phyloP scores from a whole-genome alignment of 495 filamentous ascomycete genomes.

The Hypoxylon subgilvum region DNA sequence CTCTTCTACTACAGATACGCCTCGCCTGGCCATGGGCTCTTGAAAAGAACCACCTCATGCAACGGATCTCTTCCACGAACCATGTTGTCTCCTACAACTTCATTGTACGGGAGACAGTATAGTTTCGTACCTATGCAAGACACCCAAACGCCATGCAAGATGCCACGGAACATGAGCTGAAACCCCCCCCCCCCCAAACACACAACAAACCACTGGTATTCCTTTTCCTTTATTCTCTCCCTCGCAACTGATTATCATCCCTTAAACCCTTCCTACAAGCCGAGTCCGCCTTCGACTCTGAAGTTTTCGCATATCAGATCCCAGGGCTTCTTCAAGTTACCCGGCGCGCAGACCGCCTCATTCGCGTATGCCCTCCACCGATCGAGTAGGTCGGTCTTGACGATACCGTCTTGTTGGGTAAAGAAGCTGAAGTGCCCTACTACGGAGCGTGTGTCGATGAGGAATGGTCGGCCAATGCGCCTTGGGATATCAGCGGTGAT shows the following conservation, averaged over 20 bases:
- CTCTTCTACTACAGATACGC: neutral
- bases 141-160: conserved; percentile 33
- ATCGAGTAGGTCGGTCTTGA: conserved; percentile 56
- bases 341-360: conserved; percentile 46
- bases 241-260: too few relatives aligned
- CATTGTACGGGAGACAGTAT: conserved; percentile 5
- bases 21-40: conserved; percentile 3
- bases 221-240: neutral
- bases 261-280: conserved; percentile 3
- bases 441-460: conserved; percentile 61
- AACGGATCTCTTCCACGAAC: conserved; percentile 4
- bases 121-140: conserved; percentile 35
- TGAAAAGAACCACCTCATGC: neutral
- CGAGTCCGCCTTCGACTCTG: conserved; percentile 13
- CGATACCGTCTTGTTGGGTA: conserved; percentile 48
- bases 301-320: conserved; percentile 32
- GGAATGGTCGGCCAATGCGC: conserved; percentile 43
- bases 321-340: conserved; percentile 39
- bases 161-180: conserved; percentile 18
- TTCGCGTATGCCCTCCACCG: conserved; percentile 59
- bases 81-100: neutral
- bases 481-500: conserved; percentile 36
- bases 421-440: conserved; percentile 58
- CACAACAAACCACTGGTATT: conserved; percentile 3
- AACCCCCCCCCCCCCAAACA: too few relatives aligned